Conservation (phyloP, 2,329 filamentous ascomycete genomes). For the Aspergillus amoenus region DNA sequence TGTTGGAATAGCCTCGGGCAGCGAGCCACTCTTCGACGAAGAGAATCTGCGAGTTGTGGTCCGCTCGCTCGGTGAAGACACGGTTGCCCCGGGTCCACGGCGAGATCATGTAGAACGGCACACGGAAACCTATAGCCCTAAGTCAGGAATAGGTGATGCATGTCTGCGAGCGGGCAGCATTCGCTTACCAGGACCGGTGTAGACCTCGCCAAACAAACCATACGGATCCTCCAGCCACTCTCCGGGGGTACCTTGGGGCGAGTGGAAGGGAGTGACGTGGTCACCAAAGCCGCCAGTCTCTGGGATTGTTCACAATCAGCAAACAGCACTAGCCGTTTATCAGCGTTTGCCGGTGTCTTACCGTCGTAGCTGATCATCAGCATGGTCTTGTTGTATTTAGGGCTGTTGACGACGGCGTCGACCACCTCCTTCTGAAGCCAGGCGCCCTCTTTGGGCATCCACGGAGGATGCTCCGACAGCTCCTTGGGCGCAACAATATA, state of each 20-base stretch:
- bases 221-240: conserved; percentile 55
- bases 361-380: conserved; percentile 52
- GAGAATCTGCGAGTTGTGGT: conserved; percentile 57
- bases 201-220: conserved; percentile 43
- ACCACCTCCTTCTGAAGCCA: conserved; percentile 57
- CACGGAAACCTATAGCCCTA: conserved; percentile 40
- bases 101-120: conserved; percentile 57
- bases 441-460: conserved; percentile 53
- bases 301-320: no score
- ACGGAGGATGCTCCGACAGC: conserved; percentile 56
- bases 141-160: no score
- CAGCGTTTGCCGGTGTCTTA: no score
- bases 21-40: conserved; percentile 55
- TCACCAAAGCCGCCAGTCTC: conserved; percentile 58
- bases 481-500: conserved; percentile 53
- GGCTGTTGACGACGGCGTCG: conserved; percentile 51
- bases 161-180: no score
- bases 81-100: conserved; percentile 56
- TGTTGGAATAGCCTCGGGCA: conserved; percentile 42
- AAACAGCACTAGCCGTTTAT: no score
- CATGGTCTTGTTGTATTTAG: conserved; percentile 50
- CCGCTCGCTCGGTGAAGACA: conserved; percentile 55
- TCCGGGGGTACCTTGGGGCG: conserved; percentile 50
- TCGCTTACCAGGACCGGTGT: conserved; percentile 35
- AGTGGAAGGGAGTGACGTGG: conserved; percentile 54